These are phyloP conservation scores for Colletotrichum truncatum DNA, from an alignment of 2,329 filamentous ascomycete species.

Conservation along the genomic window DNA sequence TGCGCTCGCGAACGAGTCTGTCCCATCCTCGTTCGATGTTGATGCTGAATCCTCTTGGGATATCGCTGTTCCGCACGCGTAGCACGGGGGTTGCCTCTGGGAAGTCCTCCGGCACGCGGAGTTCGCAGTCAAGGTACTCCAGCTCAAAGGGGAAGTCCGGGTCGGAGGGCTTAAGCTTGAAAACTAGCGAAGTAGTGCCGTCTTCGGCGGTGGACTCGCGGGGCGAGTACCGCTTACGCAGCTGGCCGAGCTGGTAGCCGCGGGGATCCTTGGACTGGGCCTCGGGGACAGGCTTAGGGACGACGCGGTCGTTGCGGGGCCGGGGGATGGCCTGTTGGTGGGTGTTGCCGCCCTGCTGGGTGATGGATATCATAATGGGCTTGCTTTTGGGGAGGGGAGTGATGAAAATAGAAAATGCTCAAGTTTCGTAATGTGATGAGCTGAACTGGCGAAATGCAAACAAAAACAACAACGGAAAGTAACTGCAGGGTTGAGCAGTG, in stretches of 20 bases:
- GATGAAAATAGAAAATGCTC: slow-evolving; percentile 14
- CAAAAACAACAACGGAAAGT: background rate
- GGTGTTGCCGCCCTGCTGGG: slow-evolving; percentile 39
- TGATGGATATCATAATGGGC: slow-evolving; percentile 49
- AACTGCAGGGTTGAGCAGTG: slow-evolving; percentile 16
- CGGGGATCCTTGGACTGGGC: slow-evolving; percentile 74
- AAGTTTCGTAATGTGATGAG: slow-evolving; percentile 25
- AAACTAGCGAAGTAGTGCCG: slow-evolving; percentile 66
- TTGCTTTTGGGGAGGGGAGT: background rate
- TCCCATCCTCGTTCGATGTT: slow-evolving; percentile 83
- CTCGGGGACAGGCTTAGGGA: slow-evolving; percentile 72
- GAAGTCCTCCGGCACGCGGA: slow-evolving; percentile 72
- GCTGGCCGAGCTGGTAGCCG: slow-evolving; percentile 78
- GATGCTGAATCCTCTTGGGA: slow-evolving; percentile 76
- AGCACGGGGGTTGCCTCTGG: slow-evolving; percentile 67
- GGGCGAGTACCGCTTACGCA: slow-evolving; percentile 71
- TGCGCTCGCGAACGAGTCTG: slow-evolving; percentile 64
- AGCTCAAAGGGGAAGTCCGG: slow-evolving; percentile 87
- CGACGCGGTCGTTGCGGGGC: slow-evolving; percentile 57
- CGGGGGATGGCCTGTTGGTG: slow-evolving; percentile 57
- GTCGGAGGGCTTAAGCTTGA: slow-evolving; percentile 77
- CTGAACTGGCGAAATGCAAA: slow-evolving; percentile 30
- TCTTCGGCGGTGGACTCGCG: slow-evolving; percentile 52
- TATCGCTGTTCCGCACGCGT: slow-evolving; percentile 72
- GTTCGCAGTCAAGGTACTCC: slow-evolving; percentile 71